Evolutionary conservation across 768 basidiomycete genomes (phyloP), one percentile per base, ranked within the genome.

Genomic region (Phanerochaete sordida): DNA sequence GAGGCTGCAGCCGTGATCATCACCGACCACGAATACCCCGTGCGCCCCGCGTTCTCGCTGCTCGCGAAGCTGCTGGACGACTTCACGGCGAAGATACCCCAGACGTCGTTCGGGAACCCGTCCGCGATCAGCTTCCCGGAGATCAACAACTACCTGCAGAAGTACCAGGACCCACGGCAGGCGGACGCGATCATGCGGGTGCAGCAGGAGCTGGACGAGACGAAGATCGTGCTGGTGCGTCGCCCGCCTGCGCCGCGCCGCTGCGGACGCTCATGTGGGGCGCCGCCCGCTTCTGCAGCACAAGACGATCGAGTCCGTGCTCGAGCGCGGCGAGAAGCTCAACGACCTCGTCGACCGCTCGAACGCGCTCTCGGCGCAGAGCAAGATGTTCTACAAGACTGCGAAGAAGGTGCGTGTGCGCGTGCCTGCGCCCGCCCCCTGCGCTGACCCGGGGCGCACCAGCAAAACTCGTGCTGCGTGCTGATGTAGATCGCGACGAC

Each of bases 371-470:
- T 93, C 93, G 39, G 78, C 84, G 16, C 93, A 95, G 76, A 93
- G 86, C 76, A 98, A 98, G 86, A 91, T 93, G 89, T 99, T 99
- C 73, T 98, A 98, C 80, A 97, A 98, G 88, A 97, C 95, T 8
- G 94, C 96, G 1, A 98, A 98, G 90, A 96, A 95, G 90, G 95
- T 94, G 57, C 54, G 82, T 68, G 2, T 12, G 21, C 52, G 21
- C 21, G 11, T 27, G 28, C 13, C 24, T n/a, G 11, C 51, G 7
- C n/a, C 11, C 15, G 35, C 7, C 53, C 50, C 3, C 13, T 13
- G 33, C 13, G 33, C 33, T 35, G 13, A 35, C 33, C 33, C 33
- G 7, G 33, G 37, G 53, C 47, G 49, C n/a, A 46, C 19, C 70
- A 95, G 92, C 93, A 96, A 92, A 97, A 97, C 76, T 90, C 91